phyloP scores from a whole-genome alignment of 2,329 filamentous ascomycete genomes.

The Curvularia spicifera region DNA sequence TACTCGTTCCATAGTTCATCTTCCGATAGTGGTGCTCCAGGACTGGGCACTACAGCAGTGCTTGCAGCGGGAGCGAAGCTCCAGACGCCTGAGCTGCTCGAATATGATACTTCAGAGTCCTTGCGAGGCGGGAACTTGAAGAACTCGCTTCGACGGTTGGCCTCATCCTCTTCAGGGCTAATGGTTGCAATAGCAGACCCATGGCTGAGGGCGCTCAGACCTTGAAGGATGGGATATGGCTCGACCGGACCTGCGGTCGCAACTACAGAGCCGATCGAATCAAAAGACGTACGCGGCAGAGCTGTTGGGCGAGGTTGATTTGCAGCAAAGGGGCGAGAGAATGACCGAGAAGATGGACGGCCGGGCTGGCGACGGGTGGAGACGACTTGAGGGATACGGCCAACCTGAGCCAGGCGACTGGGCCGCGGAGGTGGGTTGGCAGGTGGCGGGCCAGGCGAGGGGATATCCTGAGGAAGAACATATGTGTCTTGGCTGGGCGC shows the following conservation, averaged over 20 bases:
- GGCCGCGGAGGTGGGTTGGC: constrained; percentile 52
- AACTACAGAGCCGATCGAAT: constrained; percentile 37
- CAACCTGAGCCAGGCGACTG: constrained; percentile 78
- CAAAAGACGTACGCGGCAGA: constrained; percentile 41
- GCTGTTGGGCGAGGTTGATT: constrained; percentile 51
- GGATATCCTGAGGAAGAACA: constrained; percentile 17
- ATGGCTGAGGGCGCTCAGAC: constrained; percentile 42
- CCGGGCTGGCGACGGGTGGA: constrained; percentile 68
- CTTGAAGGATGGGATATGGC: constrained; percentile 46
- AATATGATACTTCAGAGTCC: constrained; percentile 70
- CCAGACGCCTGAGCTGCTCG: constrained; percentile 68
- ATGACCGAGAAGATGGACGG: constrained; percentile 75
- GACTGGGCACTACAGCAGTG: constrained; percentile 69
- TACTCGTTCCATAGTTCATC: constrained; percentile 97
- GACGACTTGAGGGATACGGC: constrained; percentile 83
- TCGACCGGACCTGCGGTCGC: constrained; percentile 40
- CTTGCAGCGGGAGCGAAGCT: constrained; percentile 62
- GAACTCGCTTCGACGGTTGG: constrained; percentile 64
- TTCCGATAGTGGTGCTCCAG: constrained; percentile 69
- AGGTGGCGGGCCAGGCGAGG: constrained; percentile 38
- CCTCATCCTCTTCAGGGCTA: constrained; percentile 42
- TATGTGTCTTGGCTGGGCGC: constrained; percentile 10
- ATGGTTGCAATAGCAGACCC: constrained; percentile 50
- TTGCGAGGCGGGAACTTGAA: constrained; percentile 76
- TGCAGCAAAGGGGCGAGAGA: constrained; percentile 77